Base-by-base conservation (phyloP, 306 rosid species). In the Cucurbita argyrosperma region DNA sequence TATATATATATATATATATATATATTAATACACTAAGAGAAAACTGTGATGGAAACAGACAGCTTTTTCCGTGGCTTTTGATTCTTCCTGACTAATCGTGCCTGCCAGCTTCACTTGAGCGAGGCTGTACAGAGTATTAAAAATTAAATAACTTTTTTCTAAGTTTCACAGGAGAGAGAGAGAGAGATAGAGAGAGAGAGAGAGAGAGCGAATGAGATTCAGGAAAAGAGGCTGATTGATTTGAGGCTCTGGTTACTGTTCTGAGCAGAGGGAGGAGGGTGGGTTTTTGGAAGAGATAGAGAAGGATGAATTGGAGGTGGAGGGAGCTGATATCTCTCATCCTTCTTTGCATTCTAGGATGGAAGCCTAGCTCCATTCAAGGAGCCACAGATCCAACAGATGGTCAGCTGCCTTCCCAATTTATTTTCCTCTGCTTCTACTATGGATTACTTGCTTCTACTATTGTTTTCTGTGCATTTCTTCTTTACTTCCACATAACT, bases 91-190 rank as follows among this genome's bases (percentile, higher is more conserved):
- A 80, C 85, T 46, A 79, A 80, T 87, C 89, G 90, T 88, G 96
- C 88, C 84, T 86, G 96, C 91, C 98, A 90, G 96, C 96, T 85
- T 88, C 89, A 84, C 90, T 84, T 80, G 87, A 79, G 66, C 79
- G 80, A 79, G 86, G 75, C 84, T 74, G 64, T 84, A 79, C 46
- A 80, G 47, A 18, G 40, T 58, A 30, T 71, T 55, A 74, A 10
- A 65, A 78, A 61, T 74, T 40, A 67, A 15, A 67, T 67, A 67
- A 67, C 30, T 2, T 46, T 49, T 68, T 69, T 69, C 10, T 58
- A 23, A 67, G 51, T 43, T 42, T 43, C 54, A 67, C 39, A 45
- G 18, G 35, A 67, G 38, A 67, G 54, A 39, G 64, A 67, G 51
- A 42, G 59, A 61, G 76, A 40, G 26, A 40, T 8, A 40, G 5